These are phyloP conservation scores for Eimeria falciformis DNA, from an alignment of 169 alveolate genomes.

Conservation along the genomic window DNA sequence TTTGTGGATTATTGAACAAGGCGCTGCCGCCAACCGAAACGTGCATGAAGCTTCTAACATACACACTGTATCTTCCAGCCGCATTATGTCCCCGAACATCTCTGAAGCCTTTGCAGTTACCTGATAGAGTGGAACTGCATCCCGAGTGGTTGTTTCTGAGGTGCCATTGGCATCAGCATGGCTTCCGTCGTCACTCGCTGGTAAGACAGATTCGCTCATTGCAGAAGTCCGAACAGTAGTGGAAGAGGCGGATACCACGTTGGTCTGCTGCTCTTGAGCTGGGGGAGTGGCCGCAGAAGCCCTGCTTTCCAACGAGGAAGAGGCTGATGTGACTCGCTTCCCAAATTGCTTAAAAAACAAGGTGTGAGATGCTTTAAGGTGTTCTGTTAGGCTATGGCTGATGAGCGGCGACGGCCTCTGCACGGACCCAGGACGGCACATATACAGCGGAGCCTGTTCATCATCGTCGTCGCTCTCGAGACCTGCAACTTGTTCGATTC, in stretches of 20 bases:
- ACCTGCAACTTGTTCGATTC: conserved; percentile 39
- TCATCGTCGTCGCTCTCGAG: conserved; percentile 66
- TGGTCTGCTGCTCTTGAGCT: conserved; percentile 9
- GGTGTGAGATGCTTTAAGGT: conserved; percentile 64
- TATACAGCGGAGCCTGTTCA: conserved; percentile 66
- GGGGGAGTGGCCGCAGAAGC: background rate
- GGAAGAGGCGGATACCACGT: background rate
- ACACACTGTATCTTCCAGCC: conserved; percentile 64
- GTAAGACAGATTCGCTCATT: background rate
- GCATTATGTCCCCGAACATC: conserved; percentile 63
- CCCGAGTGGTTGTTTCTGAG: background rate
- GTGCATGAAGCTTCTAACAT: conserved; percentile 68
- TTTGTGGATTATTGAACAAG: conserved; percentile 6
- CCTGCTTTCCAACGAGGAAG: background rate
- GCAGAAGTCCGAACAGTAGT: background rate
- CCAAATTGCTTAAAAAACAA: conserved; percentile 48
- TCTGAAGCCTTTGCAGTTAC: conserved; percentile 35
- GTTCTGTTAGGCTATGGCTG: conserved; percentile 56
- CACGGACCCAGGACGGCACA: conserved; percentile 71
- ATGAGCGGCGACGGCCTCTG: conserved; percentile 70
- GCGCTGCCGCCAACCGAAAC: conserved; percentile 65
- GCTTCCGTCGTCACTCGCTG: background rate
- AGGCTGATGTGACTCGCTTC: background rate
- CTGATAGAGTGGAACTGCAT: conserved; percentile 53
- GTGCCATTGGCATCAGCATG: background rate